A percentile compares a stretch with the other conserved stretches of the same genome.
Evolutionary conservation across 306 rosid genomes (phyloP).

Genomic region (Fragaria ananassa): DNA sequence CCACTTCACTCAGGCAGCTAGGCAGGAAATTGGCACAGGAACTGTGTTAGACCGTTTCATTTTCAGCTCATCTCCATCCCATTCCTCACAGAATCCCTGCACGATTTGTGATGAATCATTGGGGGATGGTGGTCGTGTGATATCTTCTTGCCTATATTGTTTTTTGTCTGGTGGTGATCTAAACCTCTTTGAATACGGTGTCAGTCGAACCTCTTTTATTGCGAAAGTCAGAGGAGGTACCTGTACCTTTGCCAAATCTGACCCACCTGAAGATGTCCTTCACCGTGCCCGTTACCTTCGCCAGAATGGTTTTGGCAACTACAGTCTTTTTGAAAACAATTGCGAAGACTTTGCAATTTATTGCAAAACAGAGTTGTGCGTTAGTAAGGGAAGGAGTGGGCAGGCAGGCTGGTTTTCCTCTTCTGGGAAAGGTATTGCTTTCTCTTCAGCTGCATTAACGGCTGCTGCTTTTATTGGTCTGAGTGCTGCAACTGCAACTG

Average conservation of each 20-base stretch:
- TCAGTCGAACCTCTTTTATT: constrained; percentile 35
- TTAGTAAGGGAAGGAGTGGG: constrained; percentile 54
- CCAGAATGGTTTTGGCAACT: constrained; percentile 61
- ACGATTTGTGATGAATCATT: constrained; percentile 47
- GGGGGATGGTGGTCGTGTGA: constrained; percentile 46
- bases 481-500: constrained; percentile 34
- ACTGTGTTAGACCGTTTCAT: constrained; percentile 34
- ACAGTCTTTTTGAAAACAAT: constrained; percentile 55
- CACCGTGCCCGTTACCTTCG: constrained; percentile 56
- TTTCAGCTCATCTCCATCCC: constrained; percentile 39
- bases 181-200: constrained; percentile 59
- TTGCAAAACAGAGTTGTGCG: constrained; percentile 72
- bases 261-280: constrained; percentile 40
- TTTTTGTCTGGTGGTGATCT: too few species aligned
- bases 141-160: constrained; percentile 59
- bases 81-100: constrained; percentile 38
- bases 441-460: constrained; percentile 30
- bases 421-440: constrained; percentile 34
- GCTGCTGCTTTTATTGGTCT: constrained; percentile 29
- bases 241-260: constrained; percentile 57
- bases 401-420: constrained; percentile 51
- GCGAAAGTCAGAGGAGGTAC: constrained; percentile 73
- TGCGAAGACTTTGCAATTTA: constrained; percentile 81
- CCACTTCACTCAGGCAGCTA: constrained; percentile 61
- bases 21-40: constrained; percentile 42